Evolutionary conservation across 2,329 filamentous ascomycete genomes (phyloP).

Genomic region (Aspergillus persii): DNA sequence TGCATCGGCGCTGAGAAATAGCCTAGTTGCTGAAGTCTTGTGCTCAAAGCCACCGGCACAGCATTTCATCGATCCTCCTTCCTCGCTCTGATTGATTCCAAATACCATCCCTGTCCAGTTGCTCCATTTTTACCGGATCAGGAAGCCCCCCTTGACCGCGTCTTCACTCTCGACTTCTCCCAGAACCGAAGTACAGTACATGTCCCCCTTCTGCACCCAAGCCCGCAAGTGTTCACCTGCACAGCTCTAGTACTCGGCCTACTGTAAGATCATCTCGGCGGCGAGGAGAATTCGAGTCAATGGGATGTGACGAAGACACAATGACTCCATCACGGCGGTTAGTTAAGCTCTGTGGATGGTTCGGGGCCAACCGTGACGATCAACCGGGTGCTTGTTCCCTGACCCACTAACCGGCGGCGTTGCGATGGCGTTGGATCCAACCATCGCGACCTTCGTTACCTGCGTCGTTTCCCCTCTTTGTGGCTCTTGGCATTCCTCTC

Average conservation of each 20-base stretch:
- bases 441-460: background rate
- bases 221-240: background rate
- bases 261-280: background rate
- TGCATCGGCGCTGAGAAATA: background rate
- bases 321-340: constrained; percentile 19
- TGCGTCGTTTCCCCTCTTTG: background rate
- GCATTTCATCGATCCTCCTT: background rate
- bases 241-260: background rate
- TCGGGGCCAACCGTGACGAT: constrained; percentile 24
- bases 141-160: background rate
- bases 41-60: background rate
- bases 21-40: background rate
- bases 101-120: background rate
- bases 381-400: constrained; percentile 19
- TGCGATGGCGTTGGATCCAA: background rate
- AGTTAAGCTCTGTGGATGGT: constrained; percentile 22
- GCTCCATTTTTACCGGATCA: background rate
- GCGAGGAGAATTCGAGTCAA: background rate
- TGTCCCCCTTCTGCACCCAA: background rate
- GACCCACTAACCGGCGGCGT: constrained; percentile 3
- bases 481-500: background rate
- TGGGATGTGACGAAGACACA: background rate
- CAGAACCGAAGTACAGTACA: background rate
- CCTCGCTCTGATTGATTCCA: background rate
- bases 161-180: background rate